Percentiles rank a stretch among this genome's conserved stretches.
Evolutionary conservation across 1,139 yeast species (phyloP).

Genomic region (Kurtzmaniella quercitrusa): DNA sequence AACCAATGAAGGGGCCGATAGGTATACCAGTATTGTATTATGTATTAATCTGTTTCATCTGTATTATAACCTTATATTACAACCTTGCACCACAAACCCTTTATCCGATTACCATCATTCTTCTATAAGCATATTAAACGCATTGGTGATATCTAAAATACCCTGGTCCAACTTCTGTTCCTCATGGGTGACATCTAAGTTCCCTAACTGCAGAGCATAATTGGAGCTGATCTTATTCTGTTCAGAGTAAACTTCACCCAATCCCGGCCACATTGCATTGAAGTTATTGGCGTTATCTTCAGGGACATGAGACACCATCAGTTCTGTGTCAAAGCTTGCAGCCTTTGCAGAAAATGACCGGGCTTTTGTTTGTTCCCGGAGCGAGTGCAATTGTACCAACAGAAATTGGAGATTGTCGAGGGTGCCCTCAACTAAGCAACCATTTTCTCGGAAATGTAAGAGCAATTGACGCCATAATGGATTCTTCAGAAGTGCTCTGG

Average conservation of each 20-base stretch:
- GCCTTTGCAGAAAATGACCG: background rate
- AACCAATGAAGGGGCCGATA: too few species aligned
- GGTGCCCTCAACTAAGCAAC: constrained; percentile 91
- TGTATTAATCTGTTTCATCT: too few species aligned
- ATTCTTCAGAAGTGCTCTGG: constrained; percentile 69
- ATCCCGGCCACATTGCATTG: constrained; percentile 33
- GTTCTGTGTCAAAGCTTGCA: constrained; percentile 38
- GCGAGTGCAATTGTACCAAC: constrained; percentile 49
- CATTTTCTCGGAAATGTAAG: constrained; percentile 75
- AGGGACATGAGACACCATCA: constrained; percentile 43
- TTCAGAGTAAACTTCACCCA: constrained; percentile 18
- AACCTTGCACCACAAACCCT: background rate
- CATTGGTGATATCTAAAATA: constrained; percentile 40
- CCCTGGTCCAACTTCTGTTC: constrained; percentile 28
- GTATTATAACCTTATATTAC: too few species aligned
- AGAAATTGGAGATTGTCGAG: constrained; percentile 75
- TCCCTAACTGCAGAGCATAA: constrained; percentile 38
- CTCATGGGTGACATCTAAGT: constrained; percentile 18
- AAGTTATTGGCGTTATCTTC: constrained; percentile 13
- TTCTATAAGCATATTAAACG: constrained; percentile 42
- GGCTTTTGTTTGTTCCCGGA: constrained; percentile 2
- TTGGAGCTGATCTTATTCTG: constrained; percentile 32
- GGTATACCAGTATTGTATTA: background rate
- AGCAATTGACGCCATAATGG: constrained; percentile 76
- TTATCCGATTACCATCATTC: background rate